These are phyloP conservation scores for Diaporthe australafricana DNA, from an alignment of 2,329 filamentous ascomycete genomes.

Conservation along the genomic window DNA sequence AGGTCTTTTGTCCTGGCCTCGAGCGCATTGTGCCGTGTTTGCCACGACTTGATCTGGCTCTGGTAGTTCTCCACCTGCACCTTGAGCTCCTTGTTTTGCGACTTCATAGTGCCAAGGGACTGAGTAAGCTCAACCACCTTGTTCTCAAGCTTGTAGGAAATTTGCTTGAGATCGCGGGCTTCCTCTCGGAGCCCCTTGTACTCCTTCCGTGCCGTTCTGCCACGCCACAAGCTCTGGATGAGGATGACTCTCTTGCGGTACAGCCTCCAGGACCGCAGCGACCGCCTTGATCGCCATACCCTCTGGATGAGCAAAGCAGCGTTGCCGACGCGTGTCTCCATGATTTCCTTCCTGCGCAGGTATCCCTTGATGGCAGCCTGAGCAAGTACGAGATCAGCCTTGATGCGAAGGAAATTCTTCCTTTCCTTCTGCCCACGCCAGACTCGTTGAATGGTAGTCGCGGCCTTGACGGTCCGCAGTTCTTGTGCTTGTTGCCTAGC, in stretches of 20 bases:
- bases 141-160: conserved; percentile 99
- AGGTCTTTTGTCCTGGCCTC: conserved; percentile 93
- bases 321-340: conserved; percentile 93
- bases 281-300: conserved; percentile 84
- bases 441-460: conserved; percentile 93
- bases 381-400: conserved; percentile 86
- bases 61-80: conserved; percentile 96
- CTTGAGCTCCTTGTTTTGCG: conserved; percentile 90
- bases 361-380: conserved; percentile 94
- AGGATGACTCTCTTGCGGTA: conserved; percentile 91
- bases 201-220: conserved; percentile 79
- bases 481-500: conserved; percentile 84
- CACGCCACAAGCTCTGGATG: conserved; percentile 93
- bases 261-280: conserved; percentile 84
- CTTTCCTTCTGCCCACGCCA: conserved; percentile 95
- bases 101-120: conserved; percentile 89
- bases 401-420: conserved; percentile 81
- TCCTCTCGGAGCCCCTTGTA: conserved; percentile 96
- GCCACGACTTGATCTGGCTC: conserved; percentile 94
- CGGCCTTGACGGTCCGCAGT: conserved; percentile 84
- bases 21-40: conserved; percentile 88
- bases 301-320: conserved; percentile 92
- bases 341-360: conserved; percentile 88
- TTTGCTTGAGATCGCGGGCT: conserved; percentile 97
- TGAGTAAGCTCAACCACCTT: conserved; percentile 99